A percentile compares a stretch with the other conserved stretches of the same genome.
phyloP scores from a whole-genome alignment of 805 yeast genomes.

The Nakazawaea anatomiae region DNA sequence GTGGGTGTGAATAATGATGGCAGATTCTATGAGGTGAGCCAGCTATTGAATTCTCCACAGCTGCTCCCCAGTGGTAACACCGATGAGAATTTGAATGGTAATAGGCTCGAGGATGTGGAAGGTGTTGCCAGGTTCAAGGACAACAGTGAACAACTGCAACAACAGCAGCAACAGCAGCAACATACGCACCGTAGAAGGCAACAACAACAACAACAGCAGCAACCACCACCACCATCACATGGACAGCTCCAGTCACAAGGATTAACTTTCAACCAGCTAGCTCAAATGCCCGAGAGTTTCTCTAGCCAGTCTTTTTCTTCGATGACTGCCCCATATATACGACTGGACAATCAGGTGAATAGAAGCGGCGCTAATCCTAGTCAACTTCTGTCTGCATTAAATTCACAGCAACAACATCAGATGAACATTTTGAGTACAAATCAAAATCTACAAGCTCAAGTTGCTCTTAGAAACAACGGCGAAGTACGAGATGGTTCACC shows the following conservation, averaged over 20 bases:
- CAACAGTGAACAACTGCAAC: neutral
- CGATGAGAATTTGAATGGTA: neutral
- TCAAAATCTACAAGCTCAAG: neutral
- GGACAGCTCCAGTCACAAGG: neutral
- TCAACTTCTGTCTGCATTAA: neutral
- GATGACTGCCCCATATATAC: constrained; percentile 1
- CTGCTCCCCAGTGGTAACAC: neutral
- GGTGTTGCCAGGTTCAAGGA: neutral
- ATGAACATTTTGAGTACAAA: neutral
- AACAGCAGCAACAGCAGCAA: neutral
- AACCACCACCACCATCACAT: neutral
- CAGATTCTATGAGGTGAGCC: constrained; percentile 8
- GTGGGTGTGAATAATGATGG: constrained; percentile 17
- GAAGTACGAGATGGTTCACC: neutral
- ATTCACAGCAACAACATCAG: neutral
- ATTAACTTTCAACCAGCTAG: neutral
- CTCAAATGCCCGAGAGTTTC: constrained; percentile 1
- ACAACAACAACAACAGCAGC: neutral
- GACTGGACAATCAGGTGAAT: constrained; percentile 8
- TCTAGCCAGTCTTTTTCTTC: neutral
- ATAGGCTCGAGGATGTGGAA: neutral
- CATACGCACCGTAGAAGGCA: neutral
- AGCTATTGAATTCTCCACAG: constrained; percentile 8
- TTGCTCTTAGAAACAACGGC: neutral
- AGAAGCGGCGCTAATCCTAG: neutral